Conservation (phyloP, 192 early-diverging fungal genomes). For the Borealophlyctis nickersoniae region DNA sequence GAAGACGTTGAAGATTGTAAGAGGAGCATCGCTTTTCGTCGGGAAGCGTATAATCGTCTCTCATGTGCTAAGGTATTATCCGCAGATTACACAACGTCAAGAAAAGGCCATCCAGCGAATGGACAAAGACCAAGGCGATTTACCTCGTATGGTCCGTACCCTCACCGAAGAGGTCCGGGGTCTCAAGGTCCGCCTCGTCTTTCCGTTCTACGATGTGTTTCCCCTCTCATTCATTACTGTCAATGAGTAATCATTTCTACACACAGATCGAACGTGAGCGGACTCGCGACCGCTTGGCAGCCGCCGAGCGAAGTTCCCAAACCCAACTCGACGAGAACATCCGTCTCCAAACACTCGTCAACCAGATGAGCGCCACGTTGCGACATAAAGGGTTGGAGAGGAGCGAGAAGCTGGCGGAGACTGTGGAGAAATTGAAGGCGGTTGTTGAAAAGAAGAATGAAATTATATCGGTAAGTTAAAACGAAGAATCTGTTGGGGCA, state of each 20-base stretch:
- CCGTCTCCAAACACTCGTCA: slow-evolving; percentile 1
- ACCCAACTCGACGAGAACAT: slow-evolving; percentile 11
- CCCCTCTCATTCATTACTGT: too few species aligned
- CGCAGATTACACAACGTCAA: slow-evolving; percentile 22
- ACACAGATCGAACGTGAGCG: slow-evolving; percentile 1
- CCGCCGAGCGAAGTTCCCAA: slow-evolving; percentile 3
- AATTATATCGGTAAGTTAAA: not conserved
- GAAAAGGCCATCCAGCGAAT: slow-evolving; percentile 27
- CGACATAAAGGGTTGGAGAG: slow-evolving; percentile 1
- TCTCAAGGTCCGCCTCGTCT: slow-evolving; percentile 13
- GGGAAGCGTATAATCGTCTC: not conserved
- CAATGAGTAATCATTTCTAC: not conserved
- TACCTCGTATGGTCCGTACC: slow-evolving; percentile 21
- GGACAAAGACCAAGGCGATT: slow-evolving; percentile 31
- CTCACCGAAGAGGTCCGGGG: slow-evolving; percentile 31
- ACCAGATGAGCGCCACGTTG: slow-evolving; percentile 2
- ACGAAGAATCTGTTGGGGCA: not conserved
- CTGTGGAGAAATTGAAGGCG: not conserved
- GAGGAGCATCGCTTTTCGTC: too few species aligned
- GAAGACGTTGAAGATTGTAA: slow-evolving; percentile 35
- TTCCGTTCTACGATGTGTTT: too few species aligned
- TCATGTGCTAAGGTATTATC: slow-evolving; percentile 1
- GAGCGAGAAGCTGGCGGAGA: not conserved
- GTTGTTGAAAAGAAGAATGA: not conserved
- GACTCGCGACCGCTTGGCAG: not conserved